A percentile compares a stretch with the other conserved stretches of the same genome.
Conservation (phyloP, 148 eudicot species). For the Silene latifolia region DNA sequence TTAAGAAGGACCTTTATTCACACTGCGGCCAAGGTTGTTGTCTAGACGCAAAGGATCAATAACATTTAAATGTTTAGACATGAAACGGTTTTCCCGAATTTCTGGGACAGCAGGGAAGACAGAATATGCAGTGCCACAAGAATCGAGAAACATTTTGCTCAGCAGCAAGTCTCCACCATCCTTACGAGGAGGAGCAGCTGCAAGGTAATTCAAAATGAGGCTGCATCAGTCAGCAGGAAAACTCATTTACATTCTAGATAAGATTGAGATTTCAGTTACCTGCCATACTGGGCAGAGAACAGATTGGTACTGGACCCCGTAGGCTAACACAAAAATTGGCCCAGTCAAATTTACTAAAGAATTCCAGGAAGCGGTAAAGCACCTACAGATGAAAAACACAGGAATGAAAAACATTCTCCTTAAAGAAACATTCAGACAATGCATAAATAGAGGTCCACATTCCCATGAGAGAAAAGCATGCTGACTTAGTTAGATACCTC, state of each 20-base stretch:
- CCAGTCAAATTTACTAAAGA: conserved; percentile 61
- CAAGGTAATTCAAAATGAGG: conserved; percentile 14
- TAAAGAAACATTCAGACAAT: not conserved
- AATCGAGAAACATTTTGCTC: conserved; percentile 42
- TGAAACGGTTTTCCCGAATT: conserved; percentile 34
- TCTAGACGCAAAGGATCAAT: conserved; percentile 51
- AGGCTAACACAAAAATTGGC: conserved; percentile 54
- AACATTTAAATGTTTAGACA: conserved; percentile 52
- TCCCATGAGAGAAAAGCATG: not conserved
- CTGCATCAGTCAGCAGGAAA: conserved; percentile 3
- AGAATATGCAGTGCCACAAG: conserved; percentile 44
- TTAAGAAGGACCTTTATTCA: conserved; percentile 45
- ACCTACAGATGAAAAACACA: conserved; percentile 29
- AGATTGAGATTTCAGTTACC: conserved; percentile 26
- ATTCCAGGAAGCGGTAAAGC: conserved; percentile 50
- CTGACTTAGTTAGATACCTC: conserved; percentile 30
- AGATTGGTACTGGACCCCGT: conserved; percentile 49
- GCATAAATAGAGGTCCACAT: conserved; percentile 5
- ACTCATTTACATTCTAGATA: not conserved
- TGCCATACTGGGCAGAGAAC: conserved; percentile 42
- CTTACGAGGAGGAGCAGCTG: conserved; percentile 53
- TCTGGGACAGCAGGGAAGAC: conserved; percentile 41
- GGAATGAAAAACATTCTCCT: not conserved
- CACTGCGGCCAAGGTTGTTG: conserved; percentile 74
- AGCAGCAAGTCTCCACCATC: conserved; percentile 51